phyloP scores from a whole-genome alignment of 495 filamentous ascomycete species.

The Hypoxylon fragiforme region DNA sequence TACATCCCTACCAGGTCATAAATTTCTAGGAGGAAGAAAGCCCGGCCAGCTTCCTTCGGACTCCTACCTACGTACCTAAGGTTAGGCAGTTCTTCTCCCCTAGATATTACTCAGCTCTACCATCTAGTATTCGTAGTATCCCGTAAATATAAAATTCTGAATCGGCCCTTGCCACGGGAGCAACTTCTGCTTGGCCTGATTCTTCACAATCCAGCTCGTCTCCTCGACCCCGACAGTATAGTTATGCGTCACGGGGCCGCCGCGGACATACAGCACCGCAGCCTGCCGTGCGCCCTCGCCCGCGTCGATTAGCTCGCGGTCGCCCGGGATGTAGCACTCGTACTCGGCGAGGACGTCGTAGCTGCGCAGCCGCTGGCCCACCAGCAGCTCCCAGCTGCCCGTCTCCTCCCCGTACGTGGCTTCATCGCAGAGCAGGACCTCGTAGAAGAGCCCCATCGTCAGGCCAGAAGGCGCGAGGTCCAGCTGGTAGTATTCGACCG shows the following conservation, averaged over 20 bases:
- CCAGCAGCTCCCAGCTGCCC: slow-evolving; percentile 27
- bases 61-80: too few species aligned
- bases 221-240: neutral
- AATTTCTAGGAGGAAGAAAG: too few species aligned
- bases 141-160: slow-evolving; percentile 28
- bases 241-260: slow-evolving; percentile 10
- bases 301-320: slow-evolving; percentile 19
- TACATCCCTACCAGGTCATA: too few species aligned
- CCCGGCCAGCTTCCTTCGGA: too few species aligned
- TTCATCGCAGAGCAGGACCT: slow-evolving; percentile 31
- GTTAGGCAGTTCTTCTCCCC: too few species aligned
- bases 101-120: too few species aligned
- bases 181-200: slow-evolving; percentile 9
- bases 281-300: slow-evolving; percentile 19
- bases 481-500: slow-evolving; percentile 30
- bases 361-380: slow-evolving; percentile 17
- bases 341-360: slow-evolving; percentile 23
- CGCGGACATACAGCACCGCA: slow-evolving; percentile 25
- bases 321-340: slow-evolving; percentile 26
- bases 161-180: slow-evolving; percentile 29
- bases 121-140: slow-evolving; percentile 24
- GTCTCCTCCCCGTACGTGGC: slow-evolving; percentile 29
- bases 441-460: slow-evolving; percentile 33
- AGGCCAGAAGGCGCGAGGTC: slow-evolving; percentile 27
- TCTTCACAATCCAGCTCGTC: slow-evolving; percentile 12